Conservation (phyloP, 1,284 basidiomycete species). For the Marasmius oreades region DNA sequence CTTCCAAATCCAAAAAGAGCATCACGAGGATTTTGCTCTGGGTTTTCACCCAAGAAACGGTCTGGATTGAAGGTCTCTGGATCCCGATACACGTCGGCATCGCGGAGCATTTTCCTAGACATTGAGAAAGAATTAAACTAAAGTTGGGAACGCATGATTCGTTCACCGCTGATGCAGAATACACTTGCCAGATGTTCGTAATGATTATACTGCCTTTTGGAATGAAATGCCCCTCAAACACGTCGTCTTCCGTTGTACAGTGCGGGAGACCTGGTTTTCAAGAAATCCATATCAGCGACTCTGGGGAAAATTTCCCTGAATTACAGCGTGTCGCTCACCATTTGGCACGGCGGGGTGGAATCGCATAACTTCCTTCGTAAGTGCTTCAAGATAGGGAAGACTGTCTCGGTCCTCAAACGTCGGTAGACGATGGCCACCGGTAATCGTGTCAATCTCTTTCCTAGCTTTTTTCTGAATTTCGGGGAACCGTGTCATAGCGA, state of each 20-base stretch:
- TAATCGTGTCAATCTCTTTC: constrained; percentile 36
- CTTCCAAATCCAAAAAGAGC: constrained; percentile 19
- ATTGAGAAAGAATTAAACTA: background rate
- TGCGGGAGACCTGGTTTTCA: constrained; percentile 18
- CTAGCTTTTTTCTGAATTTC: constrained; percentile 36
- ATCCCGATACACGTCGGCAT: constrained; percentile 15
- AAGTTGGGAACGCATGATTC: too few species aligned
- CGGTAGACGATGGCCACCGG: constrained; percentile 36
- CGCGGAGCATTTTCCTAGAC: constrained; percentile 17
- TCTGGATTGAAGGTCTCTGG: constrained; percentile 26
- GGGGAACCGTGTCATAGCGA: constrained; percentile 35
- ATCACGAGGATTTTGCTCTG: constrained; percentile 17
- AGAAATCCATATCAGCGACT: too few species aligned
- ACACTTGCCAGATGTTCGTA: constrained; percentile 21
- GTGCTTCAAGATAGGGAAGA: constrained; percentile 37
- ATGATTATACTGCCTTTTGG: constrained; percentile 22
- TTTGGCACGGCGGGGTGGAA: constrained; percentile 29
- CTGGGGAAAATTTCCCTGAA: too few species aligned
- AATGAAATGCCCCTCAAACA: constrained; percentile 22
- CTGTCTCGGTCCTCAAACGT: constrained; percentile 33
- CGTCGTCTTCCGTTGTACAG: constrained; percentile 18
- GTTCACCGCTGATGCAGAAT: background rate
- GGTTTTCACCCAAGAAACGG: constrained; percentile 18
- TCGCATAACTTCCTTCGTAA: constrained; percentile 40
- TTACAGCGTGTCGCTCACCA: too few species aligned